Percentiles rank a stretch among this genome's conserved stretches.
These are phyloP conservation scores for Penicillium goetzii DNA, from an alignment of 495 filamentous ascomycete genomes.

Conservation along the genomic window DNA sequence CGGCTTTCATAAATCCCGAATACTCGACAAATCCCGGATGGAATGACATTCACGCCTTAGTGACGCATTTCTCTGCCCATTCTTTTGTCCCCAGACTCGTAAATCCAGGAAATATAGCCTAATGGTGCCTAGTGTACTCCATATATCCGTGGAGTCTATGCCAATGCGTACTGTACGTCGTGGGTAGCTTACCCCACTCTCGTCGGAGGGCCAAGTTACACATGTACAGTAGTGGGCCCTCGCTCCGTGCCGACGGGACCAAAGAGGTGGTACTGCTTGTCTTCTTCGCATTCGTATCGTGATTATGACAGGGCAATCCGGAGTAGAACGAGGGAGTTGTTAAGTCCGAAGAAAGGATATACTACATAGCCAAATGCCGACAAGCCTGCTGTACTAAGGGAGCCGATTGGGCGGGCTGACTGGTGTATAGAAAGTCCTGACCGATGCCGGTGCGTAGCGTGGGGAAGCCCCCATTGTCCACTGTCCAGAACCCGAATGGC, in stretches of 20 bases:
- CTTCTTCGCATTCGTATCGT: neutral
- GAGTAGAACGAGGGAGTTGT: neutral
- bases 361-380: neutral
- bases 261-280: neutral
- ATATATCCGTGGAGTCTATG: neutral
- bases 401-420: neutral
- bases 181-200: neutral
- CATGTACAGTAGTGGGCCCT: neutral
- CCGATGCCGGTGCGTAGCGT: constrained; percentile 7
- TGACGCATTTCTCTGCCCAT: neutral
- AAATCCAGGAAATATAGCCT: neutral
- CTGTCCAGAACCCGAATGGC: neutral
- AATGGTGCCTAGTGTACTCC: too few species aligned
- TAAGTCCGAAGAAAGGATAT: neutral
- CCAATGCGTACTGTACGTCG: neutral
- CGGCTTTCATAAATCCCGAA: neutral
- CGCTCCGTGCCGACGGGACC: neutral
- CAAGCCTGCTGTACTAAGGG: neutral
- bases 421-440: neutral
- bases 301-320: neutral
- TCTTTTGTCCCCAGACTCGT: neutral
- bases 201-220: neutral
- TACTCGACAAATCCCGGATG: neutral
- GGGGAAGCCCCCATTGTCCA: neutral
- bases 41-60: neutral